Evolutionary conservation across 306 rosid species (phyloP).

Genomic region (Spatholobus suberectus): DNA sequence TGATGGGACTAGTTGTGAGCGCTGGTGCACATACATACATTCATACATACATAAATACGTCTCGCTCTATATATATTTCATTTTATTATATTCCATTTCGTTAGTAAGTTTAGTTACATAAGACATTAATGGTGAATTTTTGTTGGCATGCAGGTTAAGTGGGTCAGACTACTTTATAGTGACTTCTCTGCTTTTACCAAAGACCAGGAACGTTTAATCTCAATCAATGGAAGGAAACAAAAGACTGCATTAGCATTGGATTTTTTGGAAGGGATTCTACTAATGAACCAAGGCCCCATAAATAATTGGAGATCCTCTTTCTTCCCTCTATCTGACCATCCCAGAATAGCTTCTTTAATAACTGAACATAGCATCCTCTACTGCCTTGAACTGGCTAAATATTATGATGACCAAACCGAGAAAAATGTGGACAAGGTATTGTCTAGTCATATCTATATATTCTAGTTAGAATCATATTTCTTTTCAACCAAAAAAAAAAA

Average conservation of each 20-base stretch:
- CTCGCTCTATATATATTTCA: neutral
- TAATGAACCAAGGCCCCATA: constrained; percentile 74
- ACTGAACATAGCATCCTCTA: constrained; percentile 61
- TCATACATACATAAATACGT: neutral
- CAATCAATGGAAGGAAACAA: constrained; percentile 58
- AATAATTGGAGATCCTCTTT: constrained; percentile 95
- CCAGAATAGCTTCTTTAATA: constrained; percentile 62
- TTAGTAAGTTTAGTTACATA: constrained; percentile 30
- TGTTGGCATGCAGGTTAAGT: constrained; percentile 72
- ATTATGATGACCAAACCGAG: constrained; percentile 58
- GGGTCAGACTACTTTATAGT: constrained; percentile 75
- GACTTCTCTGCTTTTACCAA: constrained; percentile 61
- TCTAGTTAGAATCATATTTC: neutral
- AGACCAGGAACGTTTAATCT: constrained; percentile 60
- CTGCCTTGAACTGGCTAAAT: constrained; percentile 77
- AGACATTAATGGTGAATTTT: constrained; percentile 11
- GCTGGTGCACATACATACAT: neutral
- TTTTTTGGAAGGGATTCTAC: constrained; percentile 78
- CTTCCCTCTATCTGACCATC: constrained; percentile 77
- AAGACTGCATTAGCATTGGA: constrained; percentile 61
- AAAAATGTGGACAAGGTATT: constrained; percentile 58
- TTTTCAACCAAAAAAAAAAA: neutral
- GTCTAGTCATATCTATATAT: neutral
- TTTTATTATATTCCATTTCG: constrained; percentile 13
- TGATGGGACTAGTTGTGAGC: neutral